phyloP scores from a whole-genome alignment of 768 basidiomycete genomes.

The Tylopilus balloui region DNA sequence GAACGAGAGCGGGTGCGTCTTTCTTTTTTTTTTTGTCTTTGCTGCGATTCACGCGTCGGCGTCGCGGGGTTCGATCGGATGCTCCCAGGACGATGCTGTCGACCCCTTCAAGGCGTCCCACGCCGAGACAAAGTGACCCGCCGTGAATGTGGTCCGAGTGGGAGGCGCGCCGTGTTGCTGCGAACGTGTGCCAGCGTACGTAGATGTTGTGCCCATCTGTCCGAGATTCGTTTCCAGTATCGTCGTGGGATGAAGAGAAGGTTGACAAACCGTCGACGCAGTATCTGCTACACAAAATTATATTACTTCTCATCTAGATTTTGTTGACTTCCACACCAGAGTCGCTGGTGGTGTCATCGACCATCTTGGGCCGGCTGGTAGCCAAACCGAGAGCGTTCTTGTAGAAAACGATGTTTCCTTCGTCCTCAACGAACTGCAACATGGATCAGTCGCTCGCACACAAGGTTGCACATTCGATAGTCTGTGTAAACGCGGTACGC shows the following conservation, averaged over 20 bases:
- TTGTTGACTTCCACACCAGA: slow-evolving; percentile 60
- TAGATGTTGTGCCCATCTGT: too few relatives aligned
- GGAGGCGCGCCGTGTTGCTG: too few relatives aligned
- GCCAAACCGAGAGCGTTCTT: slow-evolving; percentile 84
- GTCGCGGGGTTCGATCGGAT: neutral
- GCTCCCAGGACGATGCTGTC: slow-evolving; percentile 1
- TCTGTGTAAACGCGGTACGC: slow-evolving; percentile 70
- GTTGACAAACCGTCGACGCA: too few relatives aligned
- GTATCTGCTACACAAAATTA: too few relatives aligned
- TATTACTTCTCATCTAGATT: slow-evolving; percentile 21
- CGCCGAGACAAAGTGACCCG: neutral
- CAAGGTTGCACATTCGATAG: slow-evolving; percentile 24
- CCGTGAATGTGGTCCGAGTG: too few relatives aligned
- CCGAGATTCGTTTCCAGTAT: too few relatives aligned
- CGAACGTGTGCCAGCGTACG: too few relatives aligned
- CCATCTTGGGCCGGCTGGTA: slow-evolving; percentile 58
- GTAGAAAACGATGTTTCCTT: slow-evolving; percentile 87
- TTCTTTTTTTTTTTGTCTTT: too few relatives aligned
- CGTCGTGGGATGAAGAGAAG: too few relatives aligned
- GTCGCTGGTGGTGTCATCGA: slow-evolving; percentile 56
- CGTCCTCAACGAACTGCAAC: slow-evolving; percentile 83
- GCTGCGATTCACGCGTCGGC: too few relatives aligned
- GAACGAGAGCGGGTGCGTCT: slow-evolving; percentile 28
- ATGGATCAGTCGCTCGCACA: neutral
- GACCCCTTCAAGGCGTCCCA: slow-evolving; percentile 1